These are phyloP conservation scores for Phyllosticta citribraziliensis DNA, from an alignment of 2,329 filamentous ascomycete genomes.

Conservation along the genomic window DNA sequence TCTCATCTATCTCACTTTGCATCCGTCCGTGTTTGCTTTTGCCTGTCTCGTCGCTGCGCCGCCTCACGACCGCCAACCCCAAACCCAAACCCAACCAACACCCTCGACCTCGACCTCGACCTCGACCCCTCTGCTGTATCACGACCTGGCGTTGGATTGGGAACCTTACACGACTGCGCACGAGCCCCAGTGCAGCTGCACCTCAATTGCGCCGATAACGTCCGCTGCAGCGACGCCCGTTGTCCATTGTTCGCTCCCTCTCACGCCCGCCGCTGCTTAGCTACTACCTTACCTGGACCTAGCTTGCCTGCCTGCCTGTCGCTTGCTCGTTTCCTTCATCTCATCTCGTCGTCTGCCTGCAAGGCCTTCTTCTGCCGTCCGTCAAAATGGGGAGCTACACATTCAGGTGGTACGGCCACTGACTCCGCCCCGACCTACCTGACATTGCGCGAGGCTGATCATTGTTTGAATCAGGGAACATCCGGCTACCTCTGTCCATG, in stretches of 20 bases:
- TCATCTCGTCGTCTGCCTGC: neutral
- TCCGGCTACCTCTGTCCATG: constrained; percentile 75
- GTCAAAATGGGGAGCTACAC: constrained; percentile 55
- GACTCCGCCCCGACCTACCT: constrained; percentile 5
- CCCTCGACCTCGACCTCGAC: too few relatives aligned
- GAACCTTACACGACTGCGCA: neutral
- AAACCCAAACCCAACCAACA: neutral
- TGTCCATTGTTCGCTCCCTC: neutral
- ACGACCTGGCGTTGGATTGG: neutral
- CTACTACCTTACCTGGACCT: too few relatives aligned
- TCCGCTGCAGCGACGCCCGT: neutral
- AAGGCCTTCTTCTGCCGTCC: neutral
- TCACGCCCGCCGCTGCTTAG: neutral
- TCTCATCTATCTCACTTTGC: neutral
- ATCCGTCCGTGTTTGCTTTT: neutral
- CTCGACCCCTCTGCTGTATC: neutral
- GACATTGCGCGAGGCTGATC: neutral
- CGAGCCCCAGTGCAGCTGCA: neutral
- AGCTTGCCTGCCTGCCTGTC: neutral
- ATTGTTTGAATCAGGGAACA: constrained; percentile 55
- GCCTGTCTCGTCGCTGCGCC: neutral
- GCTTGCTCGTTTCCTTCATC: neutral
- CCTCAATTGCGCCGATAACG: neutral
- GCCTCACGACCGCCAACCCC: neutral
- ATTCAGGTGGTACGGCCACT: constrained; percentile 54